These are phyloP conservation scores for Dothistroma septosporum DNA, from an alignment of 2,329 filamentous ascomycete genomes.

Conservation along the genomic window DNA sequence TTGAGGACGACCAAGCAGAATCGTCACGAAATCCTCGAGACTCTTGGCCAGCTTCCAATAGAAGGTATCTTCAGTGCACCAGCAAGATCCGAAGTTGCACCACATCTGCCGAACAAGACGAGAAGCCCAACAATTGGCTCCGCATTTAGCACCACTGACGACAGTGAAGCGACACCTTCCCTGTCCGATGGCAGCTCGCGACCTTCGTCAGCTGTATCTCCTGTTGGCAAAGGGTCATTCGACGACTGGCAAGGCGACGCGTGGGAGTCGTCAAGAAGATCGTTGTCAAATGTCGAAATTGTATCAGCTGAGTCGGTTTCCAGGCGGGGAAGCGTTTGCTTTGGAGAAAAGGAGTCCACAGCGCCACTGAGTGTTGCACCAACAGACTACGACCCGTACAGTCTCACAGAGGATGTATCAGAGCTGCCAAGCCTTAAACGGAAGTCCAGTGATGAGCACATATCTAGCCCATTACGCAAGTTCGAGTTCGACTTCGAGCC, in stretches of 20 bases:
- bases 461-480: not conserved
- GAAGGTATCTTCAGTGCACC: constrained; percentile 26
- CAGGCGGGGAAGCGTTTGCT: not conserved
- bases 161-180: not conserved
- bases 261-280: not conserved
- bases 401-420: not conserved
- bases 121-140: not conserved
- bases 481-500: constrained; percentile 5
- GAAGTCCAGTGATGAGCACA: not conserved
- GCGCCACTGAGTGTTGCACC: not conserved
- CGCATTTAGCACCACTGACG: not conserved
- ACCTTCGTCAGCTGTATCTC: not conserved
- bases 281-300: not conserved
- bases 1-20: constrained; percentile 4
- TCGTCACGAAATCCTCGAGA: constrained; percentile 7
- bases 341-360: not conserved
- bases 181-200: not conserved
- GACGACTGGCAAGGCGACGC: not conserved
- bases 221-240: not conserved
- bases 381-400: not conserved
- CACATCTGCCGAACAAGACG: not conserved
- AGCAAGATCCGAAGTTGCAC: not conserved
- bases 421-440: not conserved
- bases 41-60: constrained; percentile 22
- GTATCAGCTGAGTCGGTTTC: not conserved